These are phyloP conservation scores for Daldinia sp. DNA, from an alignment of 2,329 filamentous ascomycete genomes.

Conservation along the genomic window DNA sequence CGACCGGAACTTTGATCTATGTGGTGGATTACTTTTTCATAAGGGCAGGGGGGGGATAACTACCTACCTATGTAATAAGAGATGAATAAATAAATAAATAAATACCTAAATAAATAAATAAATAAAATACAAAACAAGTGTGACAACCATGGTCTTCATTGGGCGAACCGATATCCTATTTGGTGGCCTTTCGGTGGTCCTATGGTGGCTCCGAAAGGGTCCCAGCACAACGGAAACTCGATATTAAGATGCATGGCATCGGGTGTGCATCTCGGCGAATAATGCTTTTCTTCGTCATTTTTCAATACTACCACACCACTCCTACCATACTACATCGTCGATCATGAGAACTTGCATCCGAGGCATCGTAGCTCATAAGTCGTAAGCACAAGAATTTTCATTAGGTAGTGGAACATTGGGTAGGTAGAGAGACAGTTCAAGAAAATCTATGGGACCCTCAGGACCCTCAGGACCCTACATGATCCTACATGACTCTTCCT, in stretches of 20 bases:
- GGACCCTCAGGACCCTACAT: too few species aligned
- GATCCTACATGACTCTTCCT: constrained; percentile 14
- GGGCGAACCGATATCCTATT: constrained; percentile 26
- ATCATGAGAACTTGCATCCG: constrained; percentile 35
- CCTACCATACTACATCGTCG: constrained; percentile 33
- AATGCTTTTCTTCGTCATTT: constrained; percentile 23
- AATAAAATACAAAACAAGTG: neutral
- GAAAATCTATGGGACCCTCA: too few species aligned
- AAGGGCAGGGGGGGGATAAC: constrained; percentile 8
- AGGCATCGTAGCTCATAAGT: constrained; percentile 25
- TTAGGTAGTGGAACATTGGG: constrained; percentile 46
- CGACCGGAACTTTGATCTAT: constrained; percentile 19
- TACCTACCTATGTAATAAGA: too few species aligned
- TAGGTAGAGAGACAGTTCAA: constrained; percentile 44
- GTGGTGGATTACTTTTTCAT: constrained; percentile 23
- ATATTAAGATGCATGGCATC: constrained; percentile 37
- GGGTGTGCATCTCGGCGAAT: constrained; percentile 37
- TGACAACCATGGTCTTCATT: constrained; percentile 29
- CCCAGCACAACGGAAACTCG: constrained; percentile 35
- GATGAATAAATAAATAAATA: too few species aligned
- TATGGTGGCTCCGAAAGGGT: constrained; percentile 33
- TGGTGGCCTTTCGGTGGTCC: neutral
- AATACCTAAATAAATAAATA: too few species aligned
- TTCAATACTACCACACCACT: constrained; percentile 31
- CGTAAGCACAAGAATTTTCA: constrained; percentile 4